Evolutionary conservation across 2,329 filamentous ascomycete genomes (phyloP), one percentile per base, ranked within the genome.

Genomic region (Fusarium decemcellulare): DNA sequence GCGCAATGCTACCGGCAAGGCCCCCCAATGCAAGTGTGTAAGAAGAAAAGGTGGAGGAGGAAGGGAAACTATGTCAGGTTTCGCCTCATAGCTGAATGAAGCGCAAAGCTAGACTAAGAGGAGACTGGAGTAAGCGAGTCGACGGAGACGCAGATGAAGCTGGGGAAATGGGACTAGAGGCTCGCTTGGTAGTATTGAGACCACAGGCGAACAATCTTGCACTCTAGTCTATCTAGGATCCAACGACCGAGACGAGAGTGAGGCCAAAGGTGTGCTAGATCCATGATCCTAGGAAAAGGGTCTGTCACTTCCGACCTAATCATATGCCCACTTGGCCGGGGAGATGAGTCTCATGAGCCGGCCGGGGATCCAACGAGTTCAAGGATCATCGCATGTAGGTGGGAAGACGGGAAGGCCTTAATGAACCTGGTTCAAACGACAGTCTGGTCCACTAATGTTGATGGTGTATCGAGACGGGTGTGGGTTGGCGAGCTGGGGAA

Each of bases 241-340:
- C 39, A 27, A 43, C 10, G 37, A 47, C 27, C 32, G 40, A 34
- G 57, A 46, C n/a, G n/a, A 50, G 29, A 53, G 29, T 16, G 36
- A 59, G 39, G 51, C 50, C 34, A 57, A n/a, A 40, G 37, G 16
- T n/a, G 15, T 15, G 23, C 12, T 14, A 14, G 16, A n/a, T 3
- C 11, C 6, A 36, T 7, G 18, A 8, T 18, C 8, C 18, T 27
- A 10, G 18, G 32, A 12, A 32, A 37, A 47, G 43, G 46, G 42
- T 48, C 36, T 50, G 18, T 27, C 12, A 43, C 18, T 59, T 46
- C 36, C 23, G 43, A 53, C 44, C 39, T 50, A 32, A 34, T 43
- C 40, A 65, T 40, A 65, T 48, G 54, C 44, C 32, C 36, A 32
- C 16, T 34, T 52, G 36, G 44, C 14, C 27, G 34, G 59, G 67